These are phyloP conservation scores for Sonneratia alba DNA, from an alignment of 345 rosid species.

Conservation along the genomic window DNA sequence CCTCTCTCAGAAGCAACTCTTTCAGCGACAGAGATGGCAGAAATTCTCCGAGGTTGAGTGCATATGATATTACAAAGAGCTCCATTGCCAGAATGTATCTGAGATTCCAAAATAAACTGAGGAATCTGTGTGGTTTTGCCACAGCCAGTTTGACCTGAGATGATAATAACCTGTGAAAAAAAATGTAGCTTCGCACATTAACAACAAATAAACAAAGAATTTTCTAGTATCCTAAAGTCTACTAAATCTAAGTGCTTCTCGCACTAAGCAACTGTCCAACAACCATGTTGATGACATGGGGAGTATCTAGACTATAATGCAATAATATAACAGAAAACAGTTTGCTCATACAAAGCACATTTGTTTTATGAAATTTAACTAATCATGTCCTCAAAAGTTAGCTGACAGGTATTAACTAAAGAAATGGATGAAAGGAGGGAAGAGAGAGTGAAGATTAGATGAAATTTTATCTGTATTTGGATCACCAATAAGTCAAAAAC, in stretches of 20 bases:
- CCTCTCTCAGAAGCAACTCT: slow-evolving; percentile 94
- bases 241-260: not conserved
- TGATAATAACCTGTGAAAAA: slow-evolving; percentile 55
- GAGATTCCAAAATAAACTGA: slow-evolving; percentile 79
- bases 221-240: not conserved
- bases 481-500: not conserved
- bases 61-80: slow-evolving; percentile 80
- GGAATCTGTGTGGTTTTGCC: slow-evolving; percentile 99
- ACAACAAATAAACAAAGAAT: not conserved
- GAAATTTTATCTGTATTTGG: not conserved
- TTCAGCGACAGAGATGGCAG: slow-evolving; percentile 92
- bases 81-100: slow-evolving; percentile 54
- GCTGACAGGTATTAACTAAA: no score
- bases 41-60: slow-evolving; percentile 91
- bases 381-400: not conserved
- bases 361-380: not conserved
- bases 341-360: not conserved
- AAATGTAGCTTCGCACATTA: not conserved
- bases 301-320: not conserved
- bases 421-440: not conserved
- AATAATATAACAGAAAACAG: not conserved
- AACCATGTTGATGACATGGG: not conserved
- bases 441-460: not conserved
- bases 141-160: slow-evolving; percentile 97
- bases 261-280: not conserved